Evolutionary conservation across 2,329 filamentous ascomycete species (phyloP).

Genomic region (Colletotrichum horii): DNA sequence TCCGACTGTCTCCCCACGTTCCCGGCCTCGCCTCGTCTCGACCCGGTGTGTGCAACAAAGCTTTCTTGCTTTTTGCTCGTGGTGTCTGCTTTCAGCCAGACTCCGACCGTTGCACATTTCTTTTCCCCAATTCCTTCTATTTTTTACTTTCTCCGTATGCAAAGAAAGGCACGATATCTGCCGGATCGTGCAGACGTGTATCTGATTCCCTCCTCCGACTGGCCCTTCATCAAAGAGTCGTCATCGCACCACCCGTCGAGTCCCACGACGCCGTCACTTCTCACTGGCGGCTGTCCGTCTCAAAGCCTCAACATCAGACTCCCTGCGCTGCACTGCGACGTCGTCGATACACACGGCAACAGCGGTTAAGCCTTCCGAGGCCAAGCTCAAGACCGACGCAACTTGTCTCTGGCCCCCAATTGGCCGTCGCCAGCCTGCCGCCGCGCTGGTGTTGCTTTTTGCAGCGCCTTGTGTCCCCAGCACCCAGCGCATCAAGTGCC

Average conservation of each 20-base stretch:
- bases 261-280: neutral
- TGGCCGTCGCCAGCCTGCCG: neutral
- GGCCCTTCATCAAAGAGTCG: neutral
- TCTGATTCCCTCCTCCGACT: neutral
- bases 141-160: neutral
- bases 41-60: conserved; percentile 4
- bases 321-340: neutral
- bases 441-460: conserved; percentile 2
- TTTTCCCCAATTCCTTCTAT: neutral
- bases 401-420: neutral
- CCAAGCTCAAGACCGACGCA: neutral
- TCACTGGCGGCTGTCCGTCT: neutral
- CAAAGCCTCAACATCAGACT: conserved; percentile 6
- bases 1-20: neutral
- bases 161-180: neutral
- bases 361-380: neutral
- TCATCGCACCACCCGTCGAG: neutral
- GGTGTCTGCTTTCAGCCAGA: neutral
- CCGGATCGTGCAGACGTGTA: neutral
- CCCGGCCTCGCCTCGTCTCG: neutral
- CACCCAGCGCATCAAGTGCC: neutral
- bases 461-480: neutral
- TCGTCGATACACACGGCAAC: neutral
- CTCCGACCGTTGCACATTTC: neutral
- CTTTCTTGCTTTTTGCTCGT: neutral